Percentiles rank a stretch among this genome's conserved stretches.
Conservation (phyloP, 2,329 filamentous ascomycete genomes). For the Neofusicoccum ribis region DNA sequence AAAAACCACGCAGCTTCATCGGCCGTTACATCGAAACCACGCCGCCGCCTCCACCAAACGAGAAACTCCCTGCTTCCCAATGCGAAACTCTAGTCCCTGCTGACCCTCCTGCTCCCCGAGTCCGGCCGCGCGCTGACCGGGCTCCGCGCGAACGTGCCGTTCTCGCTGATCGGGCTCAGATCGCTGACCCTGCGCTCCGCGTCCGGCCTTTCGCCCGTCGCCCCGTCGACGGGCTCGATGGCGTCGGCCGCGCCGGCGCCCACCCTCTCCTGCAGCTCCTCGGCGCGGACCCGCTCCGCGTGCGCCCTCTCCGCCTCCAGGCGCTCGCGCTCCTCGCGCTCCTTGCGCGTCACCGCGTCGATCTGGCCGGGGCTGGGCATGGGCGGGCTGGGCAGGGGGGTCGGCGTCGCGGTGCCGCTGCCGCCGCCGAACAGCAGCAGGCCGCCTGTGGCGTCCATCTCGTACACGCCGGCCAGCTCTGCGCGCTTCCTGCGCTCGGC, state of each 20-base stretch:
- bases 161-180: conserved; percentile 1
- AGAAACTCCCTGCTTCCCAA: too few relatives aligned
- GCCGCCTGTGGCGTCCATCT: background rate
- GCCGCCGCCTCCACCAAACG: too few relatives aligned
- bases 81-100: background rate
- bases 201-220: background rate
- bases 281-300: background rate
- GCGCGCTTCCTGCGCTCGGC: background rate
- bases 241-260: background rate
- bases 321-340: background rate
- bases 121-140: background rate
- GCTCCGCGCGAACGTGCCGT: background rate
- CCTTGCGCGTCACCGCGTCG: background rate
- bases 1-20: too few relatives aligned
- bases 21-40: too few relatives aligned
- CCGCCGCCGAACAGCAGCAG: background rate
- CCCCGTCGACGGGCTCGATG: background rate
- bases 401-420: background rate
- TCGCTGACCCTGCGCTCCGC: conserved; percentile 6
- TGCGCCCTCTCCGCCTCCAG: background rate
- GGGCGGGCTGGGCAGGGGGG: background rate
- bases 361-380: background rate
- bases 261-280: background rate
- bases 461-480: background rate
- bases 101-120: background rate